A percentile compares a stretch with the other conserved stretches of the same genome.
Evolutionary conservation across 306 rosid genomes (phyloP).

Genomic region (Datisca glomerata): DNA sequence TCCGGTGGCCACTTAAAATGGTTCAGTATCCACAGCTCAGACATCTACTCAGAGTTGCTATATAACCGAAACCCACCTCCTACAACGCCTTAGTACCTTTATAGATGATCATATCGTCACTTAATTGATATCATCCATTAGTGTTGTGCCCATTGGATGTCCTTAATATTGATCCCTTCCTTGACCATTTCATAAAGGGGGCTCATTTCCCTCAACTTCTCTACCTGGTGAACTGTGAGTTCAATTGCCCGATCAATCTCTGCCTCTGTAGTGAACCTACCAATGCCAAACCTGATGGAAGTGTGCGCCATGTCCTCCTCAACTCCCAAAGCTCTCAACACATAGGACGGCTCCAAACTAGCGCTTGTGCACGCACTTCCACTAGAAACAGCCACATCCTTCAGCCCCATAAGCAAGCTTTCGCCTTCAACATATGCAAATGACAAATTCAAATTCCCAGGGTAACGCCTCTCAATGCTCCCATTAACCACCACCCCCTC

Average conservation of each 20-base stretch:
- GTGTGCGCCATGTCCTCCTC: constrained; percentile 99
- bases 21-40: not conserved
- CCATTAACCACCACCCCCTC: constrained; percentile 94
- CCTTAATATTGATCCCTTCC: constrained; percentile 78
- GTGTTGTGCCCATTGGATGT: constrained; percentile 86
- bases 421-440: constrained; percentile 89
- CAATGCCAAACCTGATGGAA: constrained; percentile 91
- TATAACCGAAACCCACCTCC: not conserved
- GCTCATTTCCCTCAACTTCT: constrained; percentile 90
- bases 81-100: not conserved
- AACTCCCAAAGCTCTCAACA: constrained; percentile 89
- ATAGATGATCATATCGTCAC: not conserved
- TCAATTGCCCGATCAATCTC: constrained; percentile 74
- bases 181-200: constrained; percentile 96
- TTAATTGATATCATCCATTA: constrained; percentile 12
- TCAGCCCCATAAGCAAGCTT: constrained; percentile 90
- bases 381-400: constrained; percentile 97
- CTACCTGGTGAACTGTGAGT: constrained; percentile 71
- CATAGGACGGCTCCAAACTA: constrained; percentile 93
- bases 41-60: not conserved
- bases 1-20: not conserved
- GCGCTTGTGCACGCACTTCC: constrained; percentile 98
- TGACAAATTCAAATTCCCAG: constrained; percentile 72
- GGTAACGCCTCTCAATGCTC: constrained; percentile 65
- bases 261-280: constrained; percentile 82